Conservation (phyloP, 2,329 filamentous ascomycete species). For the Aspergillus amoenus region DNA sequence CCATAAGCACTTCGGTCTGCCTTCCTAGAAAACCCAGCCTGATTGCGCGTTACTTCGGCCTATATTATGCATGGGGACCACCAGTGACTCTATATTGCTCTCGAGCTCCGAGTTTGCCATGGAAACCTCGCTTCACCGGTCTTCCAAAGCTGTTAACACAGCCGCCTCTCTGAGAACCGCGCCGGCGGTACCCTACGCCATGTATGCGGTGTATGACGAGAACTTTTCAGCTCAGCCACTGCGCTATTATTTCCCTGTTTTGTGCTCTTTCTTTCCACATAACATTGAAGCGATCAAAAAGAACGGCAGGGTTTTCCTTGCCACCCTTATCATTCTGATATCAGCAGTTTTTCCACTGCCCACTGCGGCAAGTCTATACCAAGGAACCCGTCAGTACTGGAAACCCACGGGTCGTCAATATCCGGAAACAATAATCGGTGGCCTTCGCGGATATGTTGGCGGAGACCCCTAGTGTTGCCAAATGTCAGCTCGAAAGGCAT, state of each 20-base stretch:
- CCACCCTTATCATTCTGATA: background rate
- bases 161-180: background rate
- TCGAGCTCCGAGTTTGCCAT: background rate
- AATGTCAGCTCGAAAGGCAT: background rate
- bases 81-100: background rate
- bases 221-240: background rate
- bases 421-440: background rate
- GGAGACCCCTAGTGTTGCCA: background rate
- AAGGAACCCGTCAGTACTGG: background rate
- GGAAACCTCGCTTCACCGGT: slow-evolving; percentile 28
- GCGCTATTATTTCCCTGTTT: background rate
- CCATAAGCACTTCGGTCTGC: background rate
- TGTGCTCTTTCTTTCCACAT: background rate
- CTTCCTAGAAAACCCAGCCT: background rate
- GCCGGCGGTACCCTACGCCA: background rate
- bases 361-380: background rate
- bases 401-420: background rate
- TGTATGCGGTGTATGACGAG: background rate
- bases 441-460: background rate
- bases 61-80: background rate
- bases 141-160: slow-evolving; percentile 19
- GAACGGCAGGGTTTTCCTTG: background rate
- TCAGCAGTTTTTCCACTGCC: background rate
- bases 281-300: background rate
- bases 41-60: background rate